phyloP scores from a whole-genome alignment of 2,329 filamentous ascomycete genomes.

The Stagonosporopsis rhizophila region DNA sequence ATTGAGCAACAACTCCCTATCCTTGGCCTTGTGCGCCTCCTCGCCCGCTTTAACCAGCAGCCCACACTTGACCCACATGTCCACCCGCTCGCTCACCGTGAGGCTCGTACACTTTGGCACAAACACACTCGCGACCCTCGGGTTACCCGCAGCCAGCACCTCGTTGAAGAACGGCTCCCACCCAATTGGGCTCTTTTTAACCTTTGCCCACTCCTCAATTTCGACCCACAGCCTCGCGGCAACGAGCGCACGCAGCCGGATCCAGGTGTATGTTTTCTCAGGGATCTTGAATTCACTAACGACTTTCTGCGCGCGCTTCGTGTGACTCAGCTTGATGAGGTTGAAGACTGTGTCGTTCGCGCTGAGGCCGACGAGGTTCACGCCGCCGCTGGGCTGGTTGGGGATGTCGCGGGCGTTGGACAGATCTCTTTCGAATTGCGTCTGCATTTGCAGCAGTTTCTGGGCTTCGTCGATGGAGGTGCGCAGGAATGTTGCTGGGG shows the following conservation, averaged over 20 bases:
- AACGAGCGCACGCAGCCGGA: constrained; percentile 83
- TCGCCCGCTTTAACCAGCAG: constrained; percentile 88
- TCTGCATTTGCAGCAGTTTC: constrained; percentile 83
- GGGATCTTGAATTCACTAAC: constrained; percentile 88
- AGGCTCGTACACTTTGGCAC: constrained; percentile 84
- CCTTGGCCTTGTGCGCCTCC: constrained; percentile 84
- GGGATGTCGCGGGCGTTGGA: constrained; percentile 58
- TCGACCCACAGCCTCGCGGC: constrained; percentile 91
- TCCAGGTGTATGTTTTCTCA: constrained; percentile 90
- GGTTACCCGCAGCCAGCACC: constrained; percentile 85
- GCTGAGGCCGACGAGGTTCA: constrained; percentile 79
- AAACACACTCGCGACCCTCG: constrained; percentile 81
- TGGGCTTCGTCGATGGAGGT: constrained; percentile 80
- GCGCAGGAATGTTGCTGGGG: constrained; percentile 72
- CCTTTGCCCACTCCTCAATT: constrained; percentile 82
- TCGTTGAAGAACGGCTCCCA: constrained; percentile 99
- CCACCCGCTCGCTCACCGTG: constrained; percentile 72
- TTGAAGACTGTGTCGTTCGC: constrained; percentile 93
- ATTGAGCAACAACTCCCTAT: constrained; percentile 75
- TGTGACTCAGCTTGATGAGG: constrained; percentile 80
- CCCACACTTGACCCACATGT: constrained; percentile 97
- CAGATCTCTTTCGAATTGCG: constrained; percentile 84
- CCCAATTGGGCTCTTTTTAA: constrained; percentile 86
- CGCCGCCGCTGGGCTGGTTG: constrained; percentile 29
- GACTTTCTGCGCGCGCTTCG: constrained; percentile 84